Conservation (phyloP, 2,329 filamentous ascomycete species). For the Hymenotorrendiella dingleyae region DNA sequence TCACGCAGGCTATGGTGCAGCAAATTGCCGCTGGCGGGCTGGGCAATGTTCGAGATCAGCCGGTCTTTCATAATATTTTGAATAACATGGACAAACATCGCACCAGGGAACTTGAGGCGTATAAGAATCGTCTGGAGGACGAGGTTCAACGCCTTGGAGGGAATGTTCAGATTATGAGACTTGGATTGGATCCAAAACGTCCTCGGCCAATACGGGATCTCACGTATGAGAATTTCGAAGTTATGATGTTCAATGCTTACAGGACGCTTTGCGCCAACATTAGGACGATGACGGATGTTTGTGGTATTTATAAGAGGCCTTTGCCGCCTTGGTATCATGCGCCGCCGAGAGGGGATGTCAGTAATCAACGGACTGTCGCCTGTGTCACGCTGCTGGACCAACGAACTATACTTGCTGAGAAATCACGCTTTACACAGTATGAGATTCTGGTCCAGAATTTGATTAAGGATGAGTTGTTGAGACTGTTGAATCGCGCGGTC, state of each 20-base stretch:
- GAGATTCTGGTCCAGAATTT: constrained; percentile 6
- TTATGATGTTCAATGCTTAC: constrained; percentile 1
- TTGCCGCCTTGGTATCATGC: background rate
- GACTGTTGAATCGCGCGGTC: constrained; percentile 1
- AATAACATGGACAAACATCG: constrained; percentile 2
- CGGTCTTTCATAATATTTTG: background rate
- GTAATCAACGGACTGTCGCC: background rate
- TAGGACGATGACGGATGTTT: background rate
- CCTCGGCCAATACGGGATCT: constrained; percentile 3
- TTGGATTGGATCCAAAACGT: constrained; percentile 1
- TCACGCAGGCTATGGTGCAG: constrained; percentile 6
- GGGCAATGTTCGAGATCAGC: background rate
- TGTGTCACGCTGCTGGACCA: background rate
- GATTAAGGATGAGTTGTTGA: background rate
- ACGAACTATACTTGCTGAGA: background rate
- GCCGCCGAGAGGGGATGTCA: background rate
- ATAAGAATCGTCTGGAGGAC: constrained; percentile 6
- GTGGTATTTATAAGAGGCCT: background rate
- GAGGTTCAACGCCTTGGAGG: constrained; percentile 8
- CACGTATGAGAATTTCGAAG: background rate
- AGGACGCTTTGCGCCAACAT: background rate
- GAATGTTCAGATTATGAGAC: constrained; percentile 4
- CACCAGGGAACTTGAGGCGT: background rate
- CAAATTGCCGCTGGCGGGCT: constrained; percentile 4
- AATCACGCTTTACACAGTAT: background rate